A percentile compares a stretch with the other conserved stretches of the same genome.
phyloP scores from a whole-genome alignment of 2,329 filamentous ascomycete genomes.

The Eurotiales sp. region DNA sequence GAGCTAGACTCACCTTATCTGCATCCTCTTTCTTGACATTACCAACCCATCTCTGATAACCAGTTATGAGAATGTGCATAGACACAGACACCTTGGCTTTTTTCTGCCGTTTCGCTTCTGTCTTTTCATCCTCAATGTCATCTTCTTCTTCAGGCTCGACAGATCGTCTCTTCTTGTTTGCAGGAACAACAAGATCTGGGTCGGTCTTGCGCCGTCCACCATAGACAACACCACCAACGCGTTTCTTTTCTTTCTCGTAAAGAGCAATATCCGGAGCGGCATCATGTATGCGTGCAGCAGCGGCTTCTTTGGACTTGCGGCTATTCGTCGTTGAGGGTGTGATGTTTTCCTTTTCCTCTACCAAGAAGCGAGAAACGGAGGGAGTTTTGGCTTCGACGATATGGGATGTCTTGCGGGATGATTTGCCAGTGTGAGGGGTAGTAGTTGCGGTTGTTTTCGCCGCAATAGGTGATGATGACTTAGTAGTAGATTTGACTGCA shows the following conservation, averaged over 20 bases:
- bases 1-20: conserved; percentile 67
- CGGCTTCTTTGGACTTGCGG: conserved; percentile 83
- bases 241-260: conserved; percentile 91
- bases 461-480: conserved; percentile 9
- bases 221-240: conserved; percentile 63
- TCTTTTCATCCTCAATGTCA: conserved; percentile 46
- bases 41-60: conserved; percentile 76
- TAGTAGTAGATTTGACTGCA: conserved; percentile 20
- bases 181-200: conserved; percentile 32
- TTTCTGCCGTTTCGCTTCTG: conserved; percentile 61
- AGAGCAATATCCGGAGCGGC: conserved; percentile 80
- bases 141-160: conserved; percentile 47
- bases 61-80: conserved; percentile 76
- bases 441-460: conserved; percentile 1
- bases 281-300: conserved; percentile 69
- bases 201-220: conserved; percentile 50
- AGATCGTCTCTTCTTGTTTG: conserved; percentile 40
- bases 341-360: conserved; percentile 75
- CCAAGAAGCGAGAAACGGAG: conserved; percentile 46
- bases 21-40: conserved; percentile 69
- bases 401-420: conserved; percentile 27
- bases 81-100: conserved; percentile 59
- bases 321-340: conserved; percentile 73
- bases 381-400: conserved; percentile 50
- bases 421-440: conserved; percentile 20